Evolutionary conservation across 495 filamentous ascomycete genomes (phyloP).

Genomic region (Cercophora samala): DNA sequence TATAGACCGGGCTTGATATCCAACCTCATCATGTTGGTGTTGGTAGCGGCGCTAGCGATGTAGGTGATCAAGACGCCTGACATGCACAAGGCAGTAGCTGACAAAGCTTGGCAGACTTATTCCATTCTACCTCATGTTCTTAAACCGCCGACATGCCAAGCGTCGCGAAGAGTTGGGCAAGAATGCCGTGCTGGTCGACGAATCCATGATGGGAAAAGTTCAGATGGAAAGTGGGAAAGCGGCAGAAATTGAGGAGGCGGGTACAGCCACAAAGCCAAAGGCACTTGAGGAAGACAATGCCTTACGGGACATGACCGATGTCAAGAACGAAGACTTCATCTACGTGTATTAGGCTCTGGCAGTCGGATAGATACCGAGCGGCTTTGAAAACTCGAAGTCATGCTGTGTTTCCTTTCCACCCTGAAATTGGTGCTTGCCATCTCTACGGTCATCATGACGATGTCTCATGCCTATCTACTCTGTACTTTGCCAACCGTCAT

Average conservation of each 20-base stretch:
- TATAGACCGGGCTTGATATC: slow-evolving; percentile 57
- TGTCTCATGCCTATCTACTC: too few species aligned
- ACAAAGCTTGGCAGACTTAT: slow-evolving; percentile 25
- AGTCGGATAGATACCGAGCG: too few species aligned
- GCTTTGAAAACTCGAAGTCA: too few species aligned
- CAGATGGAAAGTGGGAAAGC: slow-evolving; percentile 43
- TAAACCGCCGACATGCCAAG: slow-evolving; percentile 48
- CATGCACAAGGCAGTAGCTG: neutral
- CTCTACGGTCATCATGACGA: too few species aligned
- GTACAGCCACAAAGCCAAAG: slow-evolving; percentile 37
- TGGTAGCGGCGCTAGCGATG: slow-evolving; percentile 36
- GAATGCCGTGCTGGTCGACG: slow-evolving; percentile 41
- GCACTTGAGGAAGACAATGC: slow-evolving; percentile 46
- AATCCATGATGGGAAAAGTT: slow-evolving; percentile 41
- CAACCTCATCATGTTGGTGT: slow-evolving; percentile 44
- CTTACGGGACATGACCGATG: slow-evolving; percentile 52
- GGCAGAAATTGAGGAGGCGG: slow-evolving; percentile 48
- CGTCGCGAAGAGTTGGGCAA: slow-evolving; percentile 44
- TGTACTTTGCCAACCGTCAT: too few species aligned
- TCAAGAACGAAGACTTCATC: slow-evolving; percentile 57
- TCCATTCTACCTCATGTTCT: slow-evolving; percentile 46
- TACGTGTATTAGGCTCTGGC: slow-evolving; percentile 48
- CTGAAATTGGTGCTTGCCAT: too few species aligned
- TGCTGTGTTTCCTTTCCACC: too few species aligned
- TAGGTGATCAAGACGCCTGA: slow-evolving; percentile 25